Base-by-base conservation (phyloP, 1,284 basidiomycete genomes). In the Papiliotrema laurentii region DNA sequence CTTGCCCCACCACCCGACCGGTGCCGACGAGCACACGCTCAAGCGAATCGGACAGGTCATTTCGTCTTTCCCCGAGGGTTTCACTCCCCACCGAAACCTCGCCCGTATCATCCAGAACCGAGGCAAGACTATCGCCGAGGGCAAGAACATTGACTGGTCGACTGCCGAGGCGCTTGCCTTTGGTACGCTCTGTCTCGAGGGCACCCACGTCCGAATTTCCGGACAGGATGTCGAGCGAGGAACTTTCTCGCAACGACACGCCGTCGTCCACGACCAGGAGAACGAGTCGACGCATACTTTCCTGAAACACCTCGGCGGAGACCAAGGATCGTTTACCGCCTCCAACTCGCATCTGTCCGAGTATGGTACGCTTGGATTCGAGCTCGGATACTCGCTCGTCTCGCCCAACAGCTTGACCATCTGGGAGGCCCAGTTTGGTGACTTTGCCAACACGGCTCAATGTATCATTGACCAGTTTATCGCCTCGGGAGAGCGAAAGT, bases 391-490 rank as follows among this genome's bases (percentile, higher is more conserved):
- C 77, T 98, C 96, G 25, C 85, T 98, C 53, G 94, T 98, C 51
- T 94, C 91, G 34, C 96, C 96, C 25, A 85, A 93, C 69, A 81
- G 85, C 44, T 79, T 99, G 58, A 93, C 92, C 21, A 87, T 99
- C 68, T 99, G 96, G 96, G 96, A 98, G 75, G 96, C 90, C 22
- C 93, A 97, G 73, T 97, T 98, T 66, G 94, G 94, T 73, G 96
- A 98, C 75, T 98, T 97, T 72, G 89, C 86, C 22, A 38, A 47
- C 16, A 43, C 19, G 22, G 41, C 22, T 27, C 45, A 27, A 76
- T 88, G 86, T 73, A 97, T 98, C 75, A 97, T 98, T 63, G 96
- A 99, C 74, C 94, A 99, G 75, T 99, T 97, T 78, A 89, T 99
- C 57, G 91, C 93, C 25, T 88, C 93, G 18, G 94, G 94, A 42